phyloP scores from a whole-genome alignment of 176 grass and related monocot species.

The Oryza rufipogon region DNA sequence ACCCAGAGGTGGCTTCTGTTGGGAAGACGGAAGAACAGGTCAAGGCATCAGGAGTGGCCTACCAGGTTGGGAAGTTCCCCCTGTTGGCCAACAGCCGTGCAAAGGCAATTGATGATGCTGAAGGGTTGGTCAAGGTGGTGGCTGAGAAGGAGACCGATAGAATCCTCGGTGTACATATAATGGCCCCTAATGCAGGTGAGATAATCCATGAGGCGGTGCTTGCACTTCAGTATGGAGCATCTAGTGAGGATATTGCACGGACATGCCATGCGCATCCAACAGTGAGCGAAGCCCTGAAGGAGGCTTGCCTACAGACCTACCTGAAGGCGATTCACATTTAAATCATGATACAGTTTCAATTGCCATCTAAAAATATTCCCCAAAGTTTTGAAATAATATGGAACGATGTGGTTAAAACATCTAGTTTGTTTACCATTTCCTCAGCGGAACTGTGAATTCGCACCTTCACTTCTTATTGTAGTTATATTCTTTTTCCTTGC shows the following conservation, averaged over 20 bases:
- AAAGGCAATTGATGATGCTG: slow-evolving; percentile 84
- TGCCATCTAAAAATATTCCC: not conserved
- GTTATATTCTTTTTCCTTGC: slow-evolving; percentile 5
- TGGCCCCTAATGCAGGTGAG: slow-evolving; percentile 76
- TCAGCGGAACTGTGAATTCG: slow-evolving; percentile 33
- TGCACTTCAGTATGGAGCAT: slow-evolving; percentile 83
- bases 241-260: slow-evolving; percentile 78
- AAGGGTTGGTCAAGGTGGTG: slow-evolving; percentile 83
- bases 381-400: slow-evolving; percentile 47
- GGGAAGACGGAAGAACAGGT: slow-evolving; percentile 93
- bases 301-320: slow-evolving; percentile 80
- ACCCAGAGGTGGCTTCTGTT: slow-evolving; percentile 90
- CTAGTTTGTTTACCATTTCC: not conserved
- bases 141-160: slow-evolving; percentile 84
- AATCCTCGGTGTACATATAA: slow-evolving; percentile 83
- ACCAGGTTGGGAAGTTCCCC: slow-evolving; percentile 82
- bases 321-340: slow-evolving; percentile 77
- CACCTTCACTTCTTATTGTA: slow-evolving; percentile 26
- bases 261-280: slow-evolving; percentile 91
- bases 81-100: slow-evolving; percentile 81
- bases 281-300: slow-evolving; percentile 88
- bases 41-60: slow-evolving; percentile 66
- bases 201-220: slow-evolving; percentile 85
- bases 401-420: slow-evolving; percentile 25
- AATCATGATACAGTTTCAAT: slow-evolving; percentile 4